Conservation (phyloP, 1,139 yeast genomes). For the Nadsonia starkeyi-henricii region DNA sequence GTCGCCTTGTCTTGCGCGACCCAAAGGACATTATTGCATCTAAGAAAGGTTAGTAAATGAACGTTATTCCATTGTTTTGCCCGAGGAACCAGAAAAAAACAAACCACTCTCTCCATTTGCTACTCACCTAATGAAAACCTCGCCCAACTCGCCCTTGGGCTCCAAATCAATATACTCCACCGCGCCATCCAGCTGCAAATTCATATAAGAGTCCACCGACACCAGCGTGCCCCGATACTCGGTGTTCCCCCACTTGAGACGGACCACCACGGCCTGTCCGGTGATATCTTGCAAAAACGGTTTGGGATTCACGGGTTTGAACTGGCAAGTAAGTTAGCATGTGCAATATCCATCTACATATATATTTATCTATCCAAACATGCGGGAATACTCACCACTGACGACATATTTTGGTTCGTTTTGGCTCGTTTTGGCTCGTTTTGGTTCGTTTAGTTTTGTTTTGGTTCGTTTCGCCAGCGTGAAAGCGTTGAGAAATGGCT, state of each 20-base stretch:
- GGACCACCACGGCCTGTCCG: conserved; percentile 60
- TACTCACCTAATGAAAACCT: conserved; percentile 58
- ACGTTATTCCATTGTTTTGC: too few relatives aligned
- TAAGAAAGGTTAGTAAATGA: conserved; percentile 7
- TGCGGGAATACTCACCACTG: background rate
- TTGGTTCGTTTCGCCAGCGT: too few relatives aligned
- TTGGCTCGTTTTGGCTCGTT: background rate
- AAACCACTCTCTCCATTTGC: too few relatives aligned
- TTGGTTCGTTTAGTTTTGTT: background rate
- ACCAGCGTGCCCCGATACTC: conserved; percentile 72
- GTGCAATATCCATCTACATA: background rate
- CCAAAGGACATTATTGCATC: conserved; percentile 33
- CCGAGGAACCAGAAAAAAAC: too few relatives aligned
- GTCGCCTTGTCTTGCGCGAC: conserved; percentile 17
- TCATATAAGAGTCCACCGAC: conserved; percentile 89
- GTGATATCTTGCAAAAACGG: conserved; percentile 72
- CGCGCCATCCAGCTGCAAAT: conserved; percentile 61
- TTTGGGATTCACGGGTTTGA: conserved; percentile 76
- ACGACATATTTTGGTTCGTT: background rate
- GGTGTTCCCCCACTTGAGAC: conserved; percentile 85
- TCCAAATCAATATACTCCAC: conserved; percentile 43
- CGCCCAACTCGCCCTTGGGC: conserved; percentile 54
- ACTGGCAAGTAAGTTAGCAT: conserved; percentile 21
- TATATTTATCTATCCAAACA: background rate
- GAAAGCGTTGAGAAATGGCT: too few relatives aligned